Conservation (phyloP, 148 eudicot species). For the Rhododendron molle region DNA sequence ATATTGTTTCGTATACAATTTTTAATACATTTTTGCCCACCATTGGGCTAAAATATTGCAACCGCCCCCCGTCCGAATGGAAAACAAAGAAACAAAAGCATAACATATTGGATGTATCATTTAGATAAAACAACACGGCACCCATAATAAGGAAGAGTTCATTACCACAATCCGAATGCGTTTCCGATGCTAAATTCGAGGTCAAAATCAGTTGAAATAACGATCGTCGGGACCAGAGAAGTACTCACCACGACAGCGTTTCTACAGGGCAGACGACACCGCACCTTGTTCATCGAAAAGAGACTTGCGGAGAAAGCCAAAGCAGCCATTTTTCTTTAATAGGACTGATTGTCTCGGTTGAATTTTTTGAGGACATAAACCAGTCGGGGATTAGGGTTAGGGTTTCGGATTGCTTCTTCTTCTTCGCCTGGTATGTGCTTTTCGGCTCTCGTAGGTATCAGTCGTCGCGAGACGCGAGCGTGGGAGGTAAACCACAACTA, state of each 20-base stretch:
- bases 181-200: not conserved
- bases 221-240: not conserved
- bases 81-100: not conserved
- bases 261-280: not conserved
- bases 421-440: not conserved
- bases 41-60: not conserved
- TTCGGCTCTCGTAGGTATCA: not conserved
- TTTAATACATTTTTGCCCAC: not conserved
- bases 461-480: not conserved
- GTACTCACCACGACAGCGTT: slow-evolving; percentile 19
- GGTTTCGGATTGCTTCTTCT: not conserved
- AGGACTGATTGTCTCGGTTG: not conserved
- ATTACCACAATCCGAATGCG: not conserved
- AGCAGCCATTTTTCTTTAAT: slow-evolving; percentile 17
- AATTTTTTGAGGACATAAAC: not conserved
- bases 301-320: slow-evolving; percentile 19
- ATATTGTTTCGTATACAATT: no score
- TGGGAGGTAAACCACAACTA: not conserved
- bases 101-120: not conserved
- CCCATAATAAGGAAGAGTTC: not conserved
- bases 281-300: slow-evolving; percentile 7
- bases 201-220: not conserved
- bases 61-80: not conserved
- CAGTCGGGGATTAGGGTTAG: not conserved
- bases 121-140: not conserved